Base-by-base conservation (phyloP, 202 grass and related monocot genomes). In the Miscanthus sacchariflorus region DNA sequence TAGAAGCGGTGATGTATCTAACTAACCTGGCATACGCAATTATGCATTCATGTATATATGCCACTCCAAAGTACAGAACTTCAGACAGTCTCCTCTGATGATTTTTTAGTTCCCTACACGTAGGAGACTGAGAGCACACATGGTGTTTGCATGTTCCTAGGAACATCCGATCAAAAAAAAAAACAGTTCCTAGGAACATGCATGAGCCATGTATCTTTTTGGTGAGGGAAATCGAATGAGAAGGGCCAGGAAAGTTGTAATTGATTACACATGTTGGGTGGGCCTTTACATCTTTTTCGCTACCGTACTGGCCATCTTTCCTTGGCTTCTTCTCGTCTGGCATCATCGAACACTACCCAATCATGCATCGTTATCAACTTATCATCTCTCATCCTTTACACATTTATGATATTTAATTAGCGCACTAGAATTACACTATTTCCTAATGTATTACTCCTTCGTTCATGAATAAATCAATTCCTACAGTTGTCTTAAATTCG, bases 351-450 rank as follows among this genome's bases (percentile, higher is more conserved):
- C 42, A 25, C 72, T 48, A 63, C 9, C 59, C 43, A 75, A 75
- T 49, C 72, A 75, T 28, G 43, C 43, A 48, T 75, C 23, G 6
- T 49, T 49, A 49, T 75, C 72, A 49, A 7, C 43, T 15, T 28
- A 49, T 49, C 43, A 75, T 49, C 43, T 75, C 23, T 49, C 72
- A 28, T 4, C 43, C 43, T 75, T 75, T 46, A 46, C 40, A 74
- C 42, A 74, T 74, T 74, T 74, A 74, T 46, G n/a, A 24, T 74
- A 24, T 46, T 74, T 74, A 73, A 73, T 73, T 45, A 73, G 11
- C 1, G 7, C 19, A 3, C 49, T 17, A 58, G 19, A 8, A 56
- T 50, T 49, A 49, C 14, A 4, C 48, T 54, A 54, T 19, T 1
- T 5, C 50, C 14, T 18, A 18, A 1, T 52, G 49, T 18, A 52